Evolutionary conservation across 2,329 filamentous ascomycete genomes (phyloP).

Genomic region (Fusarium devonianum): DNA sequence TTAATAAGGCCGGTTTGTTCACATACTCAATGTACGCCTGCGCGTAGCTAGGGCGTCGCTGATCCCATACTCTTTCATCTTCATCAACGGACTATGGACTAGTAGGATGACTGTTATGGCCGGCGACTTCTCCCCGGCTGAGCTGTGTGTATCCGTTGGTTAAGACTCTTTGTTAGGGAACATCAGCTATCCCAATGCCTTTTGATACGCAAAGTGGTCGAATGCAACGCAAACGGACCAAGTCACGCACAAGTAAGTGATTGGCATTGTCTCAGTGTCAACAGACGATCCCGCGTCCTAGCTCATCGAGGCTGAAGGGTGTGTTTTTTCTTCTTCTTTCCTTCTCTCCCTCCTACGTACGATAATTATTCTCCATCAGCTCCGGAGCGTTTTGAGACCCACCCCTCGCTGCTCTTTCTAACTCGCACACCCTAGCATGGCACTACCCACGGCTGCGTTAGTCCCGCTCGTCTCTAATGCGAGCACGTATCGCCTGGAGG

Average conservation of each 20-base stretch:
- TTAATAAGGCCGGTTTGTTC: constrained; percentile 6
- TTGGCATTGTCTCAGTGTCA: constrained; percentile 6
- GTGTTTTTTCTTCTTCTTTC: constrained; percentile 15
- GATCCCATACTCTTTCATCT: constrained; percentile 17
- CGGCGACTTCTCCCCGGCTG: constrained; percentile 4
- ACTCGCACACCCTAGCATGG: constrained; percentile 2
- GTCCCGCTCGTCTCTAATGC: too few species aligned
- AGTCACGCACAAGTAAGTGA: too few species aligned
- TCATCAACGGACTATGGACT: constrained; percentile 7
- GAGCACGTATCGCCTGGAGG: constrained; percentile 18
- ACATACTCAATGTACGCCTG: too few species aligned
- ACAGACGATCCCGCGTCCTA: constrained; percentile 17
- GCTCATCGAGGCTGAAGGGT: constrained; percentile 29
- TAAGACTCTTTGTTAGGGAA: too few species aligned
- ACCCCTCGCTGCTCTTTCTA: constrained; percentile 2
- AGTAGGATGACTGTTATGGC: background rate
- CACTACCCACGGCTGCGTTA: background rate
- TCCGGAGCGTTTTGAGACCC: background rate
- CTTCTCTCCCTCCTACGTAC: too few species aligned
- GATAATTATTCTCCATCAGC: too few species aligned
- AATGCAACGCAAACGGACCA: too few species aligned
- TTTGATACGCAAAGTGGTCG: constrained; percentile 3
- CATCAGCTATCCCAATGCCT: too few species aligned
- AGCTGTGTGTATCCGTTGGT: constrained; percentile 2
- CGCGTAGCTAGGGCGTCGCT: constrained; percentile 11